Evolutionary conservation across 495 filamentous ascomycete genomes (phyloP).

Genomic region (Talaromyces liani): DNA sequence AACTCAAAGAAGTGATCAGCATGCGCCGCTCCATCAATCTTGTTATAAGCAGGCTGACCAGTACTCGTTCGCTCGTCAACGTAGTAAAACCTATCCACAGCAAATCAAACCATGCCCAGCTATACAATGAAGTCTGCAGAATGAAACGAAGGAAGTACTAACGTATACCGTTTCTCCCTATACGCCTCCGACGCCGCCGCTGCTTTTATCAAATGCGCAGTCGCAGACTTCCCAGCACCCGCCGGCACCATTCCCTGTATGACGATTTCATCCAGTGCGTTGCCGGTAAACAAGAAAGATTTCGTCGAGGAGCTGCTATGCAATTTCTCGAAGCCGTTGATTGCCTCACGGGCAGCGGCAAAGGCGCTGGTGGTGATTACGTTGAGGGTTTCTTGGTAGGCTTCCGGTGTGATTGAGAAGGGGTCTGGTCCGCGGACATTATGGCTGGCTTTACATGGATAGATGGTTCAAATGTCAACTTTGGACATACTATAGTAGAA

Average conservation of each 20-base stretch:
- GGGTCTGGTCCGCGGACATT: background rate
- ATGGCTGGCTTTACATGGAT: background rate
- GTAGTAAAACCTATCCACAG: constrained; percentile 31
- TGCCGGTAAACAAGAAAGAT: constrained; percentile 38
- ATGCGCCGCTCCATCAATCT: constrained; percentile 26
- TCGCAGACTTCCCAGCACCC: constrained; percentile 34
- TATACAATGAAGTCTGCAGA: too few relatives aligned
- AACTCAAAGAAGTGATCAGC: constrained; percentile 26
- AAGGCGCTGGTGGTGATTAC: constrained; percentile 3
- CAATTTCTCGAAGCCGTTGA: constrained; percentile 2
- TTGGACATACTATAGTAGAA: too few relatives aligned
- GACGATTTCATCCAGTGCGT: constrained; percentile 25
- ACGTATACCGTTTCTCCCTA: constrained; percentile 32
- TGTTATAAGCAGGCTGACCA: constrained; percentile 14
- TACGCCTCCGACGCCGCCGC: constrained; percentile 20
- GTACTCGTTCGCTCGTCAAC: constrained; percentile 28
- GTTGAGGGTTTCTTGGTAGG: background rate
- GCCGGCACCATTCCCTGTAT: constrained; percentile 19
- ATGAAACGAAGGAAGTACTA: background rate
- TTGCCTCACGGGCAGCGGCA: background rate
- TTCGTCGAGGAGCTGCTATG: background rate
- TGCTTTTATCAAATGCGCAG: constrained; percentile 32
- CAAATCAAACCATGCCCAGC: background rate
- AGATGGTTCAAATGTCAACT: background rate
- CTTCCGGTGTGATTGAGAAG: constrained; percentile 1